Evolutionary conservation across 495 filamentous ascomycete species (phyloP), one percentile per base, ranked within the genome.

Genomic region (Penicillium mononematosum): DNA sequence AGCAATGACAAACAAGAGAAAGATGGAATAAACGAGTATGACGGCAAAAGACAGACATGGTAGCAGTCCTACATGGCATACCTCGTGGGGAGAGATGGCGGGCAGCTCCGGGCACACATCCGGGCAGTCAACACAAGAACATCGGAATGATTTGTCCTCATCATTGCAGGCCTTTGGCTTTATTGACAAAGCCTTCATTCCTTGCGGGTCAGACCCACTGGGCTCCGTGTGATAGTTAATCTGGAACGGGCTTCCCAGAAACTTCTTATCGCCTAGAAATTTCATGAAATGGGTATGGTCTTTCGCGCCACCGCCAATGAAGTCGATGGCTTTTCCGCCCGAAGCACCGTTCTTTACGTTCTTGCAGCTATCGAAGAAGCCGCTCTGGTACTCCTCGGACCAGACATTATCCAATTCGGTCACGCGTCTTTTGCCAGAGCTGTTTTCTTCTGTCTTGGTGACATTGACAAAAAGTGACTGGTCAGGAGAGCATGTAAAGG

Each of bases 261-360:
- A 79, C 67, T 92, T 92, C 78, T 95, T 88, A 61, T 95, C 85
- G 11, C 94, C 94, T n/a, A 98, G 72, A 67, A 96, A 98, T 60
- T 88, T 89, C 56, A 98, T 68, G 63, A 98, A 89, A 29, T 86
- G 79, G 0, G 81, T 79, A 72, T 92, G 96, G 66, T 96, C 87
- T 76, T 94, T 96, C 19, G 94, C 95, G 25, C 92, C 91, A 11
- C 94, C 95, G 9, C 94, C 95, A 59, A 98, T 96, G 60, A 98
- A 86, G 58, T 91, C 87, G 81, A 98, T 98, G 11, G 92, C 92
- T 62, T 87, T 88, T 20, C 88, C 86, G 58, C 95, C 95, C 4
- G 95, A 92, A 3, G 90, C 87, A 16, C 93, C 94, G 65, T 97
- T 96, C 67, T 98, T 97, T 68, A 98, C 91, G 70, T 98, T 90